Percentiles rank a stretch among this genome's conserved stretches.
These are phyloP conservation scores for Mariannaea sp. DNA, from an alignment of 2,329 filamentous ascomycete species.

Conservation along the genomic window DNA sequence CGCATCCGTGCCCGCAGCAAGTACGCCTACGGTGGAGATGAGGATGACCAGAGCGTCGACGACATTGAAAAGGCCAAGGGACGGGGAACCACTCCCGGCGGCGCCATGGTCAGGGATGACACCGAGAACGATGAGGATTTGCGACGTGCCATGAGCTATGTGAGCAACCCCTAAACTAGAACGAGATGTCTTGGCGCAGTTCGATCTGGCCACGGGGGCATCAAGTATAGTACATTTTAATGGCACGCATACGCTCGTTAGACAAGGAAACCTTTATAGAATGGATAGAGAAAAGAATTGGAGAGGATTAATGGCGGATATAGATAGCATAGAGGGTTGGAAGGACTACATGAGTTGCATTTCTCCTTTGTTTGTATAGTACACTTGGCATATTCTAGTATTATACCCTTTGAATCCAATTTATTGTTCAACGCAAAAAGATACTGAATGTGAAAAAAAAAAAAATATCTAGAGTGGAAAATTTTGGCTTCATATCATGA, in stretches of 20 bases:
- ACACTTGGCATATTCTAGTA: conserved; percentile 33
- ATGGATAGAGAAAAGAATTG: not conserved
- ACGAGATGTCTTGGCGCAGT: too few species aligned
- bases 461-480: conserved; percentile 1
- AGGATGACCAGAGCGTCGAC: conserved; percentile 40
- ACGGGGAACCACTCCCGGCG: conserved; percentile 25
- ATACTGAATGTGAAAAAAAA: conserved; percentile 5
- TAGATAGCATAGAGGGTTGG: conserved; percentile 10
- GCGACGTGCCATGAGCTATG: conserved; percentile 51
- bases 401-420: conserved; percentile 33
- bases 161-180: conserved; percentile 52
- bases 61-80: conserved; percentile 47
- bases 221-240: too few species aligned
- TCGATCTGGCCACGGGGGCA: too few species aligned
- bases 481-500: conserved; percentile 11
- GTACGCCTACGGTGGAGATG: conserved; percentile 72
- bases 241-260: too few species aligned
- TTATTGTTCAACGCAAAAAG: not conserved
- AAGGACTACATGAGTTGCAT: conserved; percentile 11
- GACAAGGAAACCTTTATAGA: too few species aligned
- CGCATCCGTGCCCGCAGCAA: conserved; percentile 69
- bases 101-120: conserved; percentile 39
- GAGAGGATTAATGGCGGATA: not conserved
- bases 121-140: conserved; percentile 45
- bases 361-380: conserved; percentile 23